Base-by-base conservation (phyloP, 208 protist genomes). In the Leishmania tropica region DNA sequence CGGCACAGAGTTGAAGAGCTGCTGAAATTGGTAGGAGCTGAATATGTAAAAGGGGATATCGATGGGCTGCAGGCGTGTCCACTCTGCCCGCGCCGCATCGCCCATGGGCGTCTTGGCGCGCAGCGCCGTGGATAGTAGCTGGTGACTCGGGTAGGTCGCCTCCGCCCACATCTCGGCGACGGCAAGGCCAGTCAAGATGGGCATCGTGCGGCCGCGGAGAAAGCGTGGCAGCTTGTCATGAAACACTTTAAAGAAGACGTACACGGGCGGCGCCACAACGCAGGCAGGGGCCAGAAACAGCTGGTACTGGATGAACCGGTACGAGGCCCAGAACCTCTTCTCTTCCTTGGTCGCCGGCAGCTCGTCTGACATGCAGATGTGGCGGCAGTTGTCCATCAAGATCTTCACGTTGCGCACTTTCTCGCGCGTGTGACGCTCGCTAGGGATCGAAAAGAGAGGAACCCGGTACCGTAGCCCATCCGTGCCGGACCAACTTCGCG, bases 231-330 rank as follows among this genome's bases (percentile, higher is more conserved):
- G 78, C 70, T 91, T 89, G 64, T 96, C 85, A 80, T 96, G 89
- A 65, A 97, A 95, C 81, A 96, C 88, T 79, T 94, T 90, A 56
- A 74, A 96, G 72, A 96, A 90, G 58, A 98, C 85, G 87, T 98
- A 98, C 37, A 96, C n/a, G 10, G 94, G 93, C 45, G 96, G 94
- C 35, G 90, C 87, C 11, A 94, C 88, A n/a, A 95, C 86, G 75
- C 85, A 91, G 28, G 86, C 85, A 15, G 96, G 96, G 4, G 89
- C 88, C n/a, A 98, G 76, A 56, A 94, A 91, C 79, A 97, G 88
- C 73, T 96, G 91, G 78, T 97, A 97, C 87, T 96, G 96, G 85
- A 98, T 92, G 76, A 98, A 97, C 19, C 93, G 91, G 81, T 97
- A 98, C 13, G 91, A 88, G 2, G 86, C 86, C 94, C 96, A 98